phyloP scores from a whole-genome alignment of 129 eudicot genomes.

The Saposhnikovia divaricata region DNA sequence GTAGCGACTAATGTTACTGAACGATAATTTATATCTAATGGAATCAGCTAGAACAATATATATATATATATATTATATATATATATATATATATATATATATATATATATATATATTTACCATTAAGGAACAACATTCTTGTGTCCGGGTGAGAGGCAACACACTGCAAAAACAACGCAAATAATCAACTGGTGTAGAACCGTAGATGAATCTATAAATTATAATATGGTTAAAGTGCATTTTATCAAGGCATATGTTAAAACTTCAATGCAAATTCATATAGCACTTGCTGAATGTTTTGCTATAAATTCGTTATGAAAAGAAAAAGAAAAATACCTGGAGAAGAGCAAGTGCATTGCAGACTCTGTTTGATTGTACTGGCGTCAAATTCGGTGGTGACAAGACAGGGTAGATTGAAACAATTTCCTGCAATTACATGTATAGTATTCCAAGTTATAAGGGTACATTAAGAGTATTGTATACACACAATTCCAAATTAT shows the following conservation, averaged over 20 bases:
- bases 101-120: conserved; percentile 33
- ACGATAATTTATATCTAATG: background rate
- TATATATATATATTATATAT: too few species aligned
- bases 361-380: conserved; percentile 75
- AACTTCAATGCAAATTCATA: background rate
- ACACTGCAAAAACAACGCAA: conserved; percentile 51
- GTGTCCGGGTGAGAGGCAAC: conserved; percentile 97
- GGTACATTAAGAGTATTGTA: background rate
- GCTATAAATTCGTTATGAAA: background rate
- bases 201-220: background rate
- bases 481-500: background rate
- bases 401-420: conserved; percentile 78
- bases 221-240: background rate
- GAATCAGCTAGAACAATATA: background rate
- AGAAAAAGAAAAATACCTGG: conserved; percentile 36
- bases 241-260: background rate
- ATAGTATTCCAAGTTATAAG: background rate
- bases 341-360: conserved; percentile 96
- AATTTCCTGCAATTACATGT: conserved; percentile 53
- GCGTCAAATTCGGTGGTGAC: conserved; percentile 84
- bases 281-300: background rate
- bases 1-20: background rate
- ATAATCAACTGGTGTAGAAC: background rate
- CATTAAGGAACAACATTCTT: conserved; percentile 86
- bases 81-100: too few species aligned